A percentile compares a stretch with the other conserved stretches of the same genome.
Evolutionary conservation across 371 early-diverging fungal species (phyloP).

Genomic region (Mucor piriformis): DNA sequence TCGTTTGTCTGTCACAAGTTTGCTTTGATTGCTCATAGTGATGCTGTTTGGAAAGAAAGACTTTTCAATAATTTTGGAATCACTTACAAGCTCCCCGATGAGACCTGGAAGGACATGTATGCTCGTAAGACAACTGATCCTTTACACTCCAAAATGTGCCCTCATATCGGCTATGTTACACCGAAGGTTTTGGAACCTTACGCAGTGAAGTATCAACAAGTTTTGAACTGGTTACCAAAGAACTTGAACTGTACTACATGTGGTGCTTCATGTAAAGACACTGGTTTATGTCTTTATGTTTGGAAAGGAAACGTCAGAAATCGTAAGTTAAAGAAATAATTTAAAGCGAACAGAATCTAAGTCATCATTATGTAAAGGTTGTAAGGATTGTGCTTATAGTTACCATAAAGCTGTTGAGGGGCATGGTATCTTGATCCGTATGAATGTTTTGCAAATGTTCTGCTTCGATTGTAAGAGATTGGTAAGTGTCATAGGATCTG

Average conservation of each 20-base stretch:
- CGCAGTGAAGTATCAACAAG: constrained; percentile 35
- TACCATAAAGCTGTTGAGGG: constrained; percentile 42
- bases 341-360: too few species aligned
- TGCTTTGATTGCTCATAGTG: constrained; percentile 33
- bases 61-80: constrained; percentile 43
- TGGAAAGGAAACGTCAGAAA: constrained; percentile 46
- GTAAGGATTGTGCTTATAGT: constrained; percentile 49
- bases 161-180: constrained; percentile 42
- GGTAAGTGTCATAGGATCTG: constrained; percentile 31
- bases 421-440: constrained; percentile 49
- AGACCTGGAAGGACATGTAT: constrained; percentile 47
- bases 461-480: constrained; percentile 49
- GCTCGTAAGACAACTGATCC: constrained; percentile 39
- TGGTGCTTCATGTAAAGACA: constrained; percentile 34
- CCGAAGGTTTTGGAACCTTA: constrained; percentile 36
- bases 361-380: constrained; percentile 27
- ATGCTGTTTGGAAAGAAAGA: constrained; percentile 47
- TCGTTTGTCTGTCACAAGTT: constrained; percentile 39
- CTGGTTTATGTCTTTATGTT: constrained; percentile 32
- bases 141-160: constrained; percentile 41
- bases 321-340: too few species aligned
- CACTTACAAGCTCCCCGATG: constrained; percentile 42
- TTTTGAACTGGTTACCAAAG: constrained; percentile 40
- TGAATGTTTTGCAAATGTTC: constrained; percentile 47
- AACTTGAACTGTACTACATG: constrained; percentile 46